Base-by-base conservation (phyloP, 768 basidiomycete genomes). In the Tylopilus vinaceipallidus region DNA sequence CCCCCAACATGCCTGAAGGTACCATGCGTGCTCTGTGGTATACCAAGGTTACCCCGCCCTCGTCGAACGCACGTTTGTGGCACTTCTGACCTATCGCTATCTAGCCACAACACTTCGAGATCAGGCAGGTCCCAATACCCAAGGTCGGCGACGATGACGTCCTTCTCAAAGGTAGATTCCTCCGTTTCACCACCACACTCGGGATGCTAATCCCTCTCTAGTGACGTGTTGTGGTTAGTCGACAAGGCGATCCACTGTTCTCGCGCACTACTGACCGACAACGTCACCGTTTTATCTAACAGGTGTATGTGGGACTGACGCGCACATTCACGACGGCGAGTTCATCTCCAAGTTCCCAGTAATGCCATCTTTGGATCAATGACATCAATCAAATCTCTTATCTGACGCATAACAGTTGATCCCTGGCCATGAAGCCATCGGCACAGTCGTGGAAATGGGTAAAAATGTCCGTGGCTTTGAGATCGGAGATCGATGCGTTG, bases 401-500 rank as follows among this genome's bases (percentile, higher is more conserved):
- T 54, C 52, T 40, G 36, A 30, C 26, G 22, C 30, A 8, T 39
- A n/a, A 33, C 56, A 84, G 78, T 74, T 90, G 35, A 84, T 88
- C 49, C 85, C 88, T 11, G 83, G 86, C 2, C 85, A 88, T 55
- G 86, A 87, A 69, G 79, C 79, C 34, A 82, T 95, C 30, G 92
- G 92, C 5, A 71, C 70, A 9, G 72, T 92, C 45, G 81, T 86
- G 23, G 81, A 84, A 54, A 73, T 88, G 58, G 91, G 92, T 20
- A 86, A 84, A 72, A 80, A 89, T 51, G 91, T 94, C 40, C 80
- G 80, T 54, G 88, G 79, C 5, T 91, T 95, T 59, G 69, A 74
- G 2, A 65, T 81, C 13, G 92, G 92, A 24, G 92, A 94, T 61
- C 83, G 91, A 44, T 84, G 85, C 60, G 92, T 90, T 33, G 88